Conservation (phyloP, 768 basidiomycete genomes). For the Tylopilus balloui region DNA sequence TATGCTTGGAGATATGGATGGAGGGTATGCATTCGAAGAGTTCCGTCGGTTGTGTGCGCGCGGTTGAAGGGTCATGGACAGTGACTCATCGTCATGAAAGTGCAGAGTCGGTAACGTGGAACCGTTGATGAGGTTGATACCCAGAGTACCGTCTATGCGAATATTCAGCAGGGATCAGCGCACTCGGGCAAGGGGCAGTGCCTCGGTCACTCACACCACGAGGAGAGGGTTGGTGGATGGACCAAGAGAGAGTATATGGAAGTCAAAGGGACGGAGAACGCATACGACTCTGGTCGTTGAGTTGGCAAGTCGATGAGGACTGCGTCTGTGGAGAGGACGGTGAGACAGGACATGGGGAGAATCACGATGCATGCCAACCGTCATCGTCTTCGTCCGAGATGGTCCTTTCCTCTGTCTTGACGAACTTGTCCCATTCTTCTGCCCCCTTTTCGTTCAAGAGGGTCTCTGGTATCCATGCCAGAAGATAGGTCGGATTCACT, state of each 20-base stretch:
- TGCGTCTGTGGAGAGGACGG: slow-evolving; percentile 47
- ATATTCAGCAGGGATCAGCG: neutral
- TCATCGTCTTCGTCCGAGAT: slow-evolving; percentile 62
- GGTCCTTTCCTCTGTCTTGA: slow-evolving; percentile 72
- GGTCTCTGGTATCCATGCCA: slow-evolving; percentile 92
- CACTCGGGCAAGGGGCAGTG: neutral
- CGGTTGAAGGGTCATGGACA: slow-evolving; percentile 55
- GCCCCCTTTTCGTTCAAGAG: slow-evolving; percentile 78
- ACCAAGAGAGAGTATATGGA: slow-evolving; percentile 88
- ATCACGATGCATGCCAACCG: slow-evolving; percentile 39
- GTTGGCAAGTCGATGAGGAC: slow-evolving; percentile 83
- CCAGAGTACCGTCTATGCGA: slow-evolving; percentile 74
- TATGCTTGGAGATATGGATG: slow-evolving; percentile 50
- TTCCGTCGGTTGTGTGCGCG: slow-evolving; percentile 34
- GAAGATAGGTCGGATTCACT: slow-evolving; percentile 66
- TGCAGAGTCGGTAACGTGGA: slow-evolving; percentile 85
- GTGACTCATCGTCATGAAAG: slow-evolving; percentile 97
- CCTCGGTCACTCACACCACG: slow-evolving; percentile 60
- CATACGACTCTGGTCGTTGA: slow-evolving; percentile 84
- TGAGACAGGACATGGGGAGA: slow-evolving; percentile 1
- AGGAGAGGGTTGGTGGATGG: slow-evolving; percentile 76
- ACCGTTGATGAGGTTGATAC: slow-evolving; percentile 82
- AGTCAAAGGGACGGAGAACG: slow-evolving; percentile 89
- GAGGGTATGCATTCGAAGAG: slow-evolving; percentile 54
- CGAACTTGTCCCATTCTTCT: slow-evolving; percentile 87